These are phyloP conservation scores for Inga laurina DNA, from an alignment of 306 rosid species.

Conservation along the genomic window DNA sequence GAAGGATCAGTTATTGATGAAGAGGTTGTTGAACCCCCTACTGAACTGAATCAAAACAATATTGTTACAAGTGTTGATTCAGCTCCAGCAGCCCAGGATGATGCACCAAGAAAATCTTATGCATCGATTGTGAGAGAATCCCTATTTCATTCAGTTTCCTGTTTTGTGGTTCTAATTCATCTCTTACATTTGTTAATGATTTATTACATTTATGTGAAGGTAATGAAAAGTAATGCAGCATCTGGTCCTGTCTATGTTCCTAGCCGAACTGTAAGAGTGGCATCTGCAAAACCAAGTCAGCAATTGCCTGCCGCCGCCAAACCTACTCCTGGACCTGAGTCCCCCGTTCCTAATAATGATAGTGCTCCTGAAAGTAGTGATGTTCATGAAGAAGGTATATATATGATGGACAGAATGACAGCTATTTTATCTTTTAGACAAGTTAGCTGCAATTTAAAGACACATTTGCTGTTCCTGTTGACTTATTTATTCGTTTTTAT, in stretches of 20 bases:
- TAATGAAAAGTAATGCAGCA: constrained; percentile 53
- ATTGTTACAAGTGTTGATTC: constrained; percentile 46
- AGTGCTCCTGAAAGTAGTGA: constrained; percentile 64
- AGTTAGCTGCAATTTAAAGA: constrained; percentile 15
- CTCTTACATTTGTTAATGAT: constrained; percentile 29
- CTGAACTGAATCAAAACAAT: constrained; percentile 45
- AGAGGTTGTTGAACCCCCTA: constrained; percentile 54
- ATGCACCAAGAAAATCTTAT: constrained; percentile 75
- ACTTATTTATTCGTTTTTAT: constrained; percentile 22
- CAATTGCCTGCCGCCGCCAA: constrained; percentile 51
- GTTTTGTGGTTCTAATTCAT: constrained; percentile 14
- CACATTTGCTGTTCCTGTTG: constrained; percentile 7
- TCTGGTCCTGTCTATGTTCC: constrained; percentile 54
- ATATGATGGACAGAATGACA: neutral
- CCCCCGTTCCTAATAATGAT: constrained; percentile 57
- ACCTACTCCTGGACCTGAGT: constrained; percentile 53
- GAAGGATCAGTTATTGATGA: constrained; percentile 75
- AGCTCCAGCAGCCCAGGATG: constrained; percentile 67
- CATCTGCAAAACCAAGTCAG: constrained; percentile 55
- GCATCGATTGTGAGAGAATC: constrained; percentile 84
- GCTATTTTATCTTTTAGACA: constrained; percentile 3
- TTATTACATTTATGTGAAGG: constrained; percentile 50
- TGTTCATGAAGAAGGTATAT: constrained; percentile 80
- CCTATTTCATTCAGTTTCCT: constrained; percentile 28
- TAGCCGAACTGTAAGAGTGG: constrained; percentile 51